Percentiles rank a stretch among this genome's conserved stretches.
Conservation (phyloP, 2,329 filamentous ascomycete genomes). For the Paraphaeosphaeria minitans region DNA sequence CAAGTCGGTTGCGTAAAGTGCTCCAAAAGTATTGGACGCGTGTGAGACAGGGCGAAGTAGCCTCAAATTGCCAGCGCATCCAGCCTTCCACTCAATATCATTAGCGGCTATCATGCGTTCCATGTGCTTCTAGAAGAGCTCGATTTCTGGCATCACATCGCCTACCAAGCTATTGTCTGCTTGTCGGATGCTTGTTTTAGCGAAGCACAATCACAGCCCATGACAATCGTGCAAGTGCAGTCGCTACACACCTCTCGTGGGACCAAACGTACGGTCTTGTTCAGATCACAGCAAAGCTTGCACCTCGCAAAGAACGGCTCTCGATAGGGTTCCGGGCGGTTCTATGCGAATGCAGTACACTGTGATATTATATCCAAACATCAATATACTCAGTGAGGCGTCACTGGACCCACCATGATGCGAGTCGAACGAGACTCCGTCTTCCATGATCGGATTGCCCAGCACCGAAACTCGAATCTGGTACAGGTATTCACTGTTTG, state of each 20-base stretch:
- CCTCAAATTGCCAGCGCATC: constrained; percentile 28
- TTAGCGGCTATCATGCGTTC: constrained; percentile 27
- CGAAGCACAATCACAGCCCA: not conserved
- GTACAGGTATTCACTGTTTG: not conserved
- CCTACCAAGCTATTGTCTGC: constrained; percentile 13
- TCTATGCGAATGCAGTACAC: not conserved
- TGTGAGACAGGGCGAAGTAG: constrained; percentile 29
- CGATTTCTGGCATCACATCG: not conserved
- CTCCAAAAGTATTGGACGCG: constrained; percentile 13
- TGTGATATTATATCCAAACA: not conserved
- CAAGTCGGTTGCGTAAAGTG: constrained; percentile 16
- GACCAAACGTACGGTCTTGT: too few species aligned
- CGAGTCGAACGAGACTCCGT: not conserved
- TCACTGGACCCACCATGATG: not conserved
- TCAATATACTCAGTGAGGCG: not conserved
- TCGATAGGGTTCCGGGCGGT: not conserved
- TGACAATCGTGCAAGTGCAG: not conserved
- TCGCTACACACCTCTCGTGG: constrained; percentile 7
- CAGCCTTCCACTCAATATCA: constrained; percentile 29
- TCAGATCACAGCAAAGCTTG: not conserved
- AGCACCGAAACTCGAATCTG: not conserved
- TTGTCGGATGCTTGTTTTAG: constrained; percentile 7
- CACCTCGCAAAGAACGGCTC: not conserved
- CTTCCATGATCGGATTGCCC: too few species aligned
- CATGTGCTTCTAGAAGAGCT: constrained; percentile 29